Conservation (phyloP, 768 basidiomycete species). For the Naganishia vishniacii region DNA sequence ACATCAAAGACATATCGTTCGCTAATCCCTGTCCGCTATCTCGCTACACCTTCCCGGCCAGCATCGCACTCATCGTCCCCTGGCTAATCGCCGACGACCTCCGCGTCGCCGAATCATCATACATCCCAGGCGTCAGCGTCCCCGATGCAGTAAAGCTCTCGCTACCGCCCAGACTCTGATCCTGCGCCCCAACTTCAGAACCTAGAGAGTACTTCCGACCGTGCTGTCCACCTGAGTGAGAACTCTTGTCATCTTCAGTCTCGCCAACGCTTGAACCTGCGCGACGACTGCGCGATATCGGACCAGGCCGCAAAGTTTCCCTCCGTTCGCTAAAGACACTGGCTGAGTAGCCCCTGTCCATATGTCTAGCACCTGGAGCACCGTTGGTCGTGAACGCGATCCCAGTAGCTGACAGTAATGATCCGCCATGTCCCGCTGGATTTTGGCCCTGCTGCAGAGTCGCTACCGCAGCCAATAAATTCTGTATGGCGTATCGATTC, state of each 20-base stretch:
- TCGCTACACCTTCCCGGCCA: background rate
- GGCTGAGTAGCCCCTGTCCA: background rate
- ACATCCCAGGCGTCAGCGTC: background rate
- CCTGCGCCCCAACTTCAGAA: background rate
- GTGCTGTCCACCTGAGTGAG: background rate
- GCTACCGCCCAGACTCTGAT: background rate
- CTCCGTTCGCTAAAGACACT: background rate
- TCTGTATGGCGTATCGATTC: background rate
- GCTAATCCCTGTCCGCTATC: too few species aligned
- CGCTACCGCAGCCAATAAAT: constrained; percentile 6
- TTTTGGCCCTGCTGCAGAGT: background rate
- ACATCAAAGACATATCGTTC: too few species aligned
- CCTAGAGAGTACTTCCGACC: background rate
- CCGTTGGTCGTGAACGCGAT: background rate
- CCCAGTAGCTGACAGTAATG: background rate
- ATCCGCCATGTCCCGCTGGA: background rate
- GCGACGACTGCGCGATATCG: background rate
- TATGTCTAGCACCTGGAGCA: background rate
- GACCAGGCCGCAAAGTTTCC: background rate
- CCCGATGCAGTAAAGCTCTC: background rate
- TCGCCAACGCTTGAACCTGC: background rate
- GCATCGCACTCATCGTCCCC: background rate
- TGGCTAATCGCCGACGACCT: background rate
- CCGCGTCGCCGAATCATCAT: background rate
- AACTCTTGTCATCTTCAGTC: background rate